Base-by-base conservation (phyloP, 1,139 yeast species). In the Blastobotrys petasosporus region DNA sequence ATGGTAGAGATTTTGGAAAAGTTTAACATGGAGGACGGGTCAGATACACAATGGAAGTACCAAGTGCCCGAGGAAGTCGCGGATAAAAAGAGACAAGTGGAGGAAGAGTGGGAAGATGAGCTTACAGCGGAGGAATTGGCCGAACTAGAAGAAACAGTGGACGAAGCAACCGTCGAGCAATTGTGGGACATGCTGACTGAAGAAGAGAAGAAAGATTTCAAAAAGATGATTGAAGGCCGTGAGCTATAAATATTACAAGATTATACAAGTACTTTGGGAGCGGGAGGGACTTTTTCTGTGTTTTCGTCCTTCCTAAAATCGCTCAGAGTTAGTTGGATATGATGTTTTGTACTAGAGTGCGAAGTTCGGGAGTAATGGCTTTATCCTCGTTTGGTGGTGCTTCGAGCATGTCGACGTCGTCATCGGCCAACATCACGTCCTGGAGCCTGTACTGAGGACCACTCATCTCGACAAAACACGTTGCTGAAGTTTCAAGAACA, bases 361-460 rank as follows among this genome's bases (percentile, higher is more conserved):
- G 15, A 31, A 34, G 39, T 34, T 32, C 16, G 32, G 12, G 41
- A 28, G 11, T 15, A n/a, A 16, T 20, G 2, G 15, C 37, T 7
- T 13, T 40, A 6, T 23, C 28, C 41, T 40, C 41, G n/a, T 39
- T 34, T 9, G 39, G 35, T 20, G 39, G 37, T 3, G 34, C 39
- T 12, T 38, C 32, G 9, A 43, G 37, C 39, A 43, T 37, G 16
- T 38, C 39, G 3, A 44, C 51, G 15, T 54, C 63, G 25, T 63
- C 65, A 29, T 63, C 64, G 30, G 49, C 51, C 37, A 64, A 46
- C 62, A 62, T 55, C 23, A 61, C 63, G 40, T 63, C 63, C 36
- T 53, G 56, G 17, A 65, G 52, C 42, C 65, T 43, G 41, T 59
- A 60, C 31, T 60, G 41, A 4, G 68, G 67, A 3, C 67, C 68